Evolutionary conservation across 2,329 filamentous ascomycete species (phyloP).

Genomic region (Daldinia eschscholtzii): DNA sequence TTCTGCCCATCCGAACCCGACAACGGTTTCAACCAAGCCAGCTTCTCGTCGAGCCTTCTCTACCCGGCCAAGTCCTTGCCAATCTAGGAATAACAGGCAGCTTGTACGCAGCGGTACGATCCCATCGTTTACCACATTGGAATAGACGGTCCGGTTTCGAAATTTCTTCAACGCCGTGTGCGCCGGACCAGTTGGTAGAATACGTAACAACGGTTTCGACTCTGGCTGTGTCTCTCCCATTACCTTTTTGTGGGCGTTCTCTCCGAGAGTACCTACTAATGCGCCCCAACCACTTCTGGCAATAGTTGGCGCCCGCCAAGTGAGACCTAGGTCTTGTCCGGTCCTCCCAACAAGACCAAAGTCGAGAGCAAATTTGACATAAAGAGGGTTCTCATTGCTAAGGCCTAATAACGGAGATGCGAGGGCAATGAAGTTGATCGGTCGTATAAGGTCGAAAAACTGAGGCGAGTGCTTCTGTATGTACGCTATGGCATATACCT

Average conservation of each 20-base stretch:
- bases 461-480: constrained; percentile 94
- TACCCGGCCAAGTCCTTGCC: constrained; percentile 92
- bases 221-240: constrained; percentile 76
- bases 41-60: constrained; percentile 95
- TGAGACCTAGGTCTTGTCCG: constrained; percentile 92
- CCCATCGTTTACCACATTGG: constrained; percentile 97
- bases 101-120: constrained; percentile 96
- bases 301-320: constrained; percentile 90
- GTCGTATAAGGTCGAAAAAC: constrained; percentile 88
- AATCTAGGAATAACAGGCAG: constrained; percentile 95
- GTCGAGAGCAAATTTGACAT: constrained; percentile 96
- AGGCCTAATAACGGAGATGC: constrained; percentile 90
- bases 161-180: constrained; percentile 90
- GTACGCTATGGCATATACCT: constrained; percentile 95
- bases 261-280: constrained; percentile 83
- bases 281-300: constrained; percentile 89
- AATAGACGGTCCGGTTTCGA: constrained; percentile 90
- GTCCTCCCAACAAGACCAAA: constrained; percentile 97
- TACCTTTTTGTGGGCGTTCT: constrained; percentile 71
- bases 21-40: constrained; percentile 90
- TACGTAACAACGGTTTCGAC: constrained; percentile 88
- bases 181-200: constrained; percentile 90
- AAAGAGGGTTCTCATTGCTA: constrained; percentile 97
- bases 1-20: constrained; percentile 95
- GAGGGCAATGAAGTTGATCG: constrained; percentile 90